Evolutionary conservation across 768 basidiomycete genomes (phyloP).

Genomic region (Bullera alba): DNA sequence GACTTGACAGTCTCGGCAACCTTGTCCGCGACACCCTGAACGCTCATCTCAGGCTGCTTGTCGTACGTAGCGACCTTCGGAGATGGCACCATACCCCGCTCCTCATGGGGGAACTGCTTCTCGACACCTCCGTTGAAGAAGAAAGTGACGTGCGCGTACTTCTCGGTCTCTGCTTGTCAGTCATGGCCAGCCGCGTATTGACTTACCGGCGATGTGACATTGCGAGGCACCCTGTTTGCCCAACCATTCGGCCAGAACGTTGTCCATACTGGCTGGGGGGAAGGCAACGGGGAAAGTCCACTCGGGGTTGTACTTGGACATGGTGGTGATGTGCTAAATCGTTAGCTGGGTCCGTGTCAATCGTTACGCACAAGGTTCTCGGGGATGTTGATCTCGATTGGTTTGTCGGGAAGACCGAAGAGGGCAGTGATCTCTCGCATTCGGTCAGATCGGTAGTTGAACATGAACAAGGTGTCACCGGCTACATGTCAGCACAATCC

Average conservation of each 20-base stretch:
- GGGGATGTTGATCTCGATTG: constrained; percentile 73
- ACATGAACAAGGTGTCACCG: constrained; percentile 83
- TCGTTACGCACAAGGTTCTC: constrained; percentile 60
- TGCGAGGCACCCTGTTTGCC: constrained; percentile 71
- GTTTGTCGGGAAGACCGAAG: constrained; percentile 73
- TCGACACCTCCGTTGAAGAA: constrained; percentile 97
- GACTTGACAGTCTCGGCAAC: constrained; percentile 76
- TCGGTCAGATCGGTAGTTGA: constrained; percentile 95
- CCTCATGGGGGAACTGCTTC: constrained; percentile 77
- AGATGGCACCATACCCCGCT: constrained; percentile 78
- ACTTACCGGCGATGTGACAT: constrained; percentile 73
- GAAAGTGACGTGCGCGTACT: constrained; percentile 95
- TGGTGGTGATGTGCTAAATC: constrained; percentile 72
- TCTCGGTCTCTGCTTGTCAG: constrained; percentile 73
- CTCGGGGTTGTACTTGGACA: constrained; percentile 87
- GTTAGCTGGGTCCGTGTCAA: not conserved
- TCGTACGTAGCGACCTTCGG: constrained; percentile 95
- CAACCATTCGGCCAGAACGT: constrained; percentile 90
- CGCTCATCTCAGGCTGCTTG: constrained; percentile 82
- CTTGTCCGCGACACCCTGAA: constrained; percentile 77
- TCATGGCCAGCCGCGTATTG: not conserved
- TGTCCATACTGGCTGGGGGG: constrained; percentile 89
- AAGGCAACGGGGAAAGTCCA: constrained; percentile 86
- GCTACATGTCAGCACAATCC: constrained; percentile 49
- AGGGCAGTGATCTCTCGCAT: constrained; percentile 85